Evolutionary conservation across 2,329 filamentous ascomycete species (phyloP), one percentile per base, ranked within the genome.

Genomic region (Trichophyton schoenleinii): DNA sequence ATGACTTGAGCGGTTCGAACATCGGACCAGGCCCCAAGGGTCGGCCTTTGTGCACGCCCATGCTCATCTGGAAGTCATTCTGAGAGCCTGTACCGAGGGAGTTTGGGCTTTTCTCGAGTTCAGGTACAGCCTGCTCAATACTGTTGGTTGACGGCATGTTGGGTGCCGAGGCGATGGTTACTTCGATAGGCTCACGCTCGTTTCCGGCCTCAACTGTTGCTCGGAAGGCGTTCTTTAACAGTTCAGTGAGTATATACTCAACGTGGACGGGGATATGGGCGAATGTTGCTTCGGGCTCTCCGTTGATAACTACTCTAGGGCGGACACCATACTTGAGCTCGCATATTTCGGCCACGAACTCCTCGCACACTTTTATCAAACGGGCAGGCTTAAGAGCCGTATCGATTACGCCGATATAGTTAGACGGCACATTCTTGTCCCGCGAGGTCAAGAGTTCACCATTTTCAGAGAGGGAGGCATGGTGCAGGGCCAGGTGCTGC

Each of bases 191-290:
- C 66, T 95, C 88, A 48, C 83, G 81, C 67, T 88, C 87, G 69
- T 83, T 86, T n/a, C 85, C 85, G 62, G 83, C 86, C 74, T 99
- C 94, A 8, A 97, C 86, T 0, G 90, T 95, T 3, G 94, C 92
- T 49, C 94, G 85, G 77, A 97, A 99, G 0, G 91, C 89, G 70
- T 99, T 99, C 75, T 99, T 99, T 62, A 99, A 81, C 1, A 99
- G 81, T 74, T 99, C 94, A 0, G 92, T 99, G 65, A 96, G 83
- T 66, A 99, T 96, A 73, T 99, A 99, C 74, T 97, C 92, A 25
- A 99, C 82, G 73, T 99, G 94, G 72, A 95, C 94, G 13, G 94
- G 94, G 7, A 99, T 87, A 70, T 95, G 94, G 20, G 92, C 91
- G 70, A 99, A 95, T 0, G 85, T 87, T n/a, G 91, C 90, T 59